Conservation (phyloP, 345 rosid species). For the Eucalyptus cloeziana region DNA sequence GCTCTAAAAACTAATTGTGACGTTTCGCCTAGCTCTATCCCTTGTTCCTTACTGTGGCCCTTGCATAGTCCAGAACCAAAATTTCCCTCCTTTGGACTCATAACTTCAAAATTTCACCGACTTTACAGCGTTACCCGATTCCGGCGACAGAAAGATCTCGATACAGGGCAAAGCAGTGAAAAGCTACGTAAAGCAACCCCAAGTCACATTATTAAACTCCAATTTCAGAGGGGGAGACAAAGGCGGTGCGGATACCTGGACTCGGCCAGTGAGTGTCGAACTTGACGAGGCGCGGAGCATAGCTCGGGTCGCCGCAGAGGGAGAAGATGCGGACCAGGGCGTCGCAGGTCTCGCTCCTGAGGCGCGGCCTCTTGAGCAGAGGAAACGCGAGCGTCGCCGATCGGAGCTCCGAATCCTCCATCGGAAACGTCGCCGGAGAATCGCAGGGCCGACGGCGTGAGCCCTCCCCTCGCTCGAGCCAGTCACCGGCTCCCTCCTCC, state of each 20-base stretch:
- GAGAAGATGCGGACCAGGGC: neutral
- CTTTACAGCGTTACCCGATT: neutral
- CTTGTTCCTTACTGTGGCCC: rapidly evolving
- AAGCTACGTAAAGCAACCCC: neutral
- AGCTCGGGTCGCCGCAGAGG: neutral
- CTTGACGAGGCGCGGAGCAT: neutral
- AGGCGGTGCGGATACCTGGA: neutral
- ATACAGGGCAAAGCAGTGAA: neutral
- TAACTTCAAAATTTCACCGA: neutral
- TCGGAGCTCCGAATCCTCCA: neutral
- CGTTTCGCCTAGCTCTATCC: neutral
- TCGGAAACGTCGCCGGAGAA: neutral
- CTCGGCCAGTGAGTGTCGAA: neutral
- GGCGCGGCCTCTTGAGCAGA: neutral
- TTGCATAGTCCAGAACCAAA: neutral
- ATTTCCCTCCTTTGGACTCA: neutral
- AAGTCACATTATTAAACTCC: neutral
- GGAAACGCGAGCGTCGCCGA: neutral
- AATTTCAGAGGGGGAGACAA: neutral
- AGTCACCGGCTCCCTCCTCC: neutral
- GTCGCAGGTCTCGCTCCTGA: neutral
- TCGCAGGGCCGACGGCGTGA: neutral
- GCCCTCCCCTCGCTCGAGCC: neutral
- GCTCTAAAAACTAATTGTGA: neutral
- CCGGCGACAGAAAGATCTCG: neutral